Evolutionary conservation across 345 rosid genomes (phyloP), one percentile per base, ranked within the genome.

Genomic region (Gossypium mustelinum): DNA sequence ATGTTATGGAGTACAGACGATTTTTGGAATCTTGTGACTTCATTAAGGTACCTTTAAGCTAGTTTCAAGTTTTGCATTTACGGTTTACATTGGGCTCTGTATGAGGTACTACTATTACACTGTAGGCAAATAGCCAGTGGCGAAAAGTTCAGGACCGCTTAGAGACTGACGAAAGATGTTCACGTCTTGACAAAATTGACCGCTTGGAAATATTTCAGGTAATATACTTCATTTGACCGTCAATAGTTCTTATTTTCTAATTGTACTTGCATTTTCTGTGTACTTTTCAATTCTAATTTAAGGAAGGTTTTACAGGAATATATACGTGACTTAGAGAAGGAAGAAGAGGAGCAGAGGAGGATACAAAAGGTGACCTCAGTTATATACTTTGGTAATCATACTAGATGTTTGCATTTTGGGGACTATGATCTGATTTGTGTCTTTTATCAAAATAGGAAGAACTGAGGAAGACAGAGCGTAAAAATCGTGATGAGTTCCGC

Each of bases 401-500:
- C 27, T 43, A 58, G 34, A 18, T 39, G 61, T 69, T 47, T 79
- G 20, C 63, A 57, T 74, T 66, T 48, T 24, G 12, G 48, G 65
- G 68, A 34, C 63, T 65, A 56, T 54, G 54, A 72, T 29, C 25
- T 51, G 68, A 77, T 73, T 20, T 63, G 22, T n/a, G 54, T 70
- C 72, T 54, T 78, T 81, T 70, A 57, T 80, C 50, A 73, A 75
- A 70, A 83, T 57, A 95, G 99, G 98, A 95, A 82, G 97, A 93
- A 81, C 73, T 84, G 75, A 95, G 93, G 79, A 93, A 95, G 82
- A 82, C 82, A 54, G 98, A 93, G 85, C 88, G 99, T 78, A 95
- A 90, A 88, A 90, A 95, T 84, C 98, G 97, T 47, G 98, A 95
- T 75, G 98, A 91, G 69, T 95, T 95, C 84, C 91, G 96, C 68